Evolutionary conservation across 163 green algal genomes (phyloP), one percentile per base, ranked within the genome.

Genomic region (Chlamydomonas reinhardtii): DNA sequence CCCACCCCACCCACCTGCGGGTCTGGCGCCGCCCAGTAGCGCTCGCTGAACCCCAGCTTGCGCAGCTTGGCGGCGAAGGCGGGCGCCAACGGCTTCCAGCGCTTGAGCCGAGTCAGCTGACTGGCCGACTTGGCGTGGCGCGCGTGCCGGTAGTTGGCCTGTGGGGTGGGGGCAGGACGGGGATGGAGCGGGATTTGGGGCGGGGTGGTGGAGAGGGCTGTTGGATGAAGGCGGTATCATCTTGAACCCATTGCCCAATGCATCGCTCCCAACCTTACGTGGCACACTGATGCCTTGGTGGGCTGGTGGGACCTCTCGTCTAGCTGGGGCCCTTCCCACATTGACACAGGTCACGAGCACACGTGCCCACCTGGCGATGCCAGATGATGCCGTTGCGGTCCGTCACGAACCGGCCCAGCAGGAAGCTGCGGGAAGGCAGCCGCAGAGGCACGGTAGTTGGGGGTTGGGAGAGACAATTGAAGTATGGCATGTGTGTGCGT

Each of bases 381-480:
- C 85, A 90, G 9, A 90, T 62, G 12, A 64, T 34, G 54, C 65
- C 74, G 37, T 90, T 85, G 25, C 80, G 79, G 54, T 90, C 86
- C 73, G 74, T 25, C 22, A 90, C 76, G 64, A 88, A 90, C 24
- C 86, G 79, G 6, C 86, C 86, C 56, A 68, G 39, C 64, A 90
- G 73, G 48, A 59, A 90, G 48, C 86, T 90, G 79, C 29, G 14
- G 70, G 56, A 24, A 15, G 22, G 37, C 11, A 24, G 70, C 34
- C 4, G 9, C 34, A 59, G 37, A 72, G n/a, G 65, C 14, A 56
- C 43, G 11, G 43, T 11, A 11, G 43, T 6, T 54, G 43, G 43
- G 43, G 43, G 43, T 54, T 54, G 43, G 43, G n/a, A n/a, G n/a
- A n/a, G n/a, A n/a, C n/a, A n/a, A n/a, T n/a, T n/a, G n/a, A n/a